A percentile compares a stretch with the other conserved stretches of the same genome.
Evolutionary conservation across 352 stramenopile genomes (phyloP).

Genomic region (Phytopythium litorale): DNA sequence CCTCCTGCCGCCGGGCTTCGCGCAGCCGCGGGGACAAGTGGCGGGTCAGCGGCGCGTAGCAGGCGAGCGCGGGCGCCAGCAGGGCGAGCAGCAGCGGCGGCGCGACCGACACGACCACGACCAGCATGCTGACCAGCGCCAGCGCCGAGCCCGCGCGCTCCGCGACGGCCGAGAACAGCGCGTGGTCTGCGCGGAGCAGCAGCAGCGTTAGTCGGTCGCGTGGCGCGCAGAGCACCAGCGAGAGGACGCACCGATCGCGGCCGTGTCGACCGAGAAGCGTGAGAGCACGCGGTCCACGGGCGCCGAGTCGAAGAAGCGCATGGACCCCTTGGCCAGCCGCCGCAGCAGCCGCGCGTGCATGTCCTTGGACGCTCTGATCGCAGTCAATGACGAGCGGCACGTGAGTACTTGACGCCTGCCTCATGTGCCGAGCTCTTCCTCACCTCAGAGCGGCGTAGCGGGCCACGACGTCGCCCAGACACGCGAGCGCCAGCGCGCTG

Average conservation of each 20-base stretch:
- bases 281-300: conserved; percentile 77
- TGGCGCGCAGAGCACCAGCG: no score
- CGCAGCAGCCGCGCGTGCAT: conserved; percentile 66
- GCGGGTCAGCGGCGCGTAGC: conserved; percentile 64
- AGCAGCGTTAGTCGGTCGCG: background rate
- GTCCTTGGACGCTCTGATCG: conserved; percentile 41
- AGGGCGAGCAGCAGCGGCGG: conserved; percentile 40
- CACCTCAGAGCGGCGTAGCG: conserved; percentile 53
- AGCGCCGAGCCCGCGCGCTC: conserved; percentile 45
- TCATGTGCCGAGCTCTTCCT: background rate
- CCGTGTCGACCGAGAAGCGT: conserved; percentile 72
- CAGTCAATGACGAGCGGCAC: background rate
- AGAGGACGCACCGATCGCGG: conserved; percentile 42
- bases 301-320: conserved; percentile 86
- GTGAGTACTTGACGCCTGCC: background rate
- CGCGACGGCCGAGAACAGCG: conserved; percentile 42
- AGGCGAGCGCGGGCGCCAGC: conserved; percentile 54
- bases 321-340: conserved; percentile 63
- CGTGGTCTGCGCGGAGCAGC: conserved; percentile 31
- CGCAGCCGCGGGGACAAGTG: conserved; percentile 69
- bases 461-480: conserved; percentile 40
- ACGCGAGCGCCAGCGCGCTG: conserved; percentile 44
- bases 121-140: conserved; percentile 47
- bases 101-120: conserved; percentile 39
- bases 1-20: conserved; percentile 63